Percentiles rank a stretch among this genome's conserved stretches.
Evolutionary conservation across 805 yeast species (phyloP).

Genomic region (Kodamaea sagamina): DNA sequence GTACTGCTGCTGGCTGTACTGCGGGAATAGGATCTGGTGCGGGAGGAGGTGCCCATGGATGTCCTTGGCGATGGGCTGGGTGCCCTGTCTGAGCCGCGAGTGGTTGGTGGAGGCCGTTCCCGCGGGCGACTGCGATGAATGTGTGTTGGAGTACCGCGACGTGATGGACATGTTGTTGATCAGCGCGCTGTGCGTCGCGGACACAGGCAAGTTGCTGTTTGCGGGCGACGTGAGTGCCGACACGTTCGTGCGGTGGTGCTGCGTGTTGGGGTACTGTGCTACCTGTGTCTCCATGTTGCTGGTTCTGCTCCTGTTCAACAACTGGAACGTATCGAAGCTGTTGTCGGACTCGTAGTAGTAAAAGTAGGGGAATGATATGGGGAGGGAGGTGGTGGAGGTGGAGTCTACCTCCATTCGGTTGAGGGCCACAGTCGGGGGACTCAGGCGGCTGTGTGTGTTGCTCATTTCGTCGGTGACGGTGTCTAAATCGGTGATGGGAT

Average conservation of each 20-base stretch:
- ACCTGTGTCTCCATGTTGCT: conserved; percentile 9
- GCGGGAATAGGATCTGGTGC: conserved; percentile 4
- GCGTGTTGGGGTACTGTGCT: conserved; percentile 28
- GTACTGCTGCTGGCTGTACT: conserved; percentile 4
- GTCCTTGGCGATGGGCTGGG: conserved; percentile 1
- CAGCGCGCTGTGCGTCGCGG: neutral
- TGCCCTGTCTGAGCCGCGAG: conserved; percentile 1
- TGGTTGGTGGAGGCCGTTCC: conserved; percentile 5
- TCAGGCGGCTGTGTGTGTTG: conserved; percentile 6
- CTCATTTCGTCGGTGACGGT: conserved; percentile 4
- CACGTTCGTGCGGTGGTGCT: conserved; percentile 18
- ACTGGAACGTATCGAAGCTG: conserved; percentile 30
- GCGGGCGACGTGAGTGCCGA: conserved; percentile 11
- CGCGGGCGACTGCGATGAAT: conserved; percentile 2
- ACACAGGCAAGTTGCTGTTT: conserved; percentile 6
- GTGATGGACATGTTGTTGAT: conserved; percentile 1
- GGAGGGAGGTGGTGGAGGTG: conserved; percentile 28
- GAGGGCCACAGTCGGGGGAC: conserved; percentile 7
- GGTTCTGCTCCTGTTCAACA: conserved; percentile 17
- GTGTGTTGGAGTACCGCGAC: conserved; percentile 3
- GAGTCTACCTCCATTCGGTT: conserved; percentile 26
- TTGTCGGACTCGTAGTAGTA: conserved; percentile 22
- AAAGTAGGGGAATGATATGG: conserved; percentile 31
- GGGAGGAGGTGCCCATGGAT: conserved; percentile 3
- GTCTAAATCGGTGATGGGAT: neutral